Conservation (phyloP, 1,284 basidiomycete genomes). For the Trametes versicolor region DNA sequence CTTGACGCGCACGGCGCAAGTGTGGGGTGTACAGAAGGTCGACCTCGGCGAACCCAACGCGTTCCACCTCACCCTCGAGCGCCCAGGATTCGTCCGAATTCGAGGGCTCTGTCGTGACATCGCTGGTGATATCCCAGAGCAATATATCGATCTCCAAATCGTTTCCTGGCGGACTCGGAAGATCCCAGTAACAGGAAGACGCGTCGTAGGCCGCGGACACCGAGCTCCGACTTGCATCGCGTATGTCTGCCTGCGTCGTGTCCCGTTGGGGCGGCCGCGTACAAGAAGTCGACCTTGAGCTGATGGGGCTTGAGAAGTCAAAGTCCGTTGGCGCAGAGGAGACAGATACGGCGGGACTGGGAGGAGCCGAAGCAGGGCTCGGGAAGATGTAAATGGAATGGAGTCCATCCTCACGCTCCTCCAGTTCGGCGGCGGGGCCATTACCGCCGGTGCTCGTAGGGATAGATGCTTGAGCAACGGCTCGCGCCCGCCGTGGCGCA, state of each 20-base stretch:
- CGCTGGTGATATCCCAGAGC: slow-evolving; percentile 40
- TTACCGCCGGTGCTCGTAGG: slow-evolving; percentile 1
- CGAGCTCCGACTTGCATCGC: background rate
- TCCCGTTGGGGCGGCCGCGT: slow-evolving; percentile 16
- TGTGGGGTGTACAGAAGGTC: slow-evolving; percentile 5
- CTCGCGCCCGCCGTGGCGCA: slow-evolving; percentile 24
- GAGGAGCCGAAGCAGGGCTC: slow-evolving; percentile 42
- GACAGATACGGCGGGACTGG: slow-evolving; percentile 41
- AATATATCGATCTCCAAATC: slow-evolving; percentile 39
- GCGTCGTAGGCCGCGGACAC: slow-evolving; percentile 16
- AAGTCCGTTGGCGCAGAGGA: slow-evolving; percentile 43
- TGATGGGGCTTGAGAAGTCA: slow-evolving; percentile 23
- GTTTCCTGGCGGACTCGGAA: slow-evolving; percentile 10
- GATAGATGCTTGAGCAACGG: slow-evolving; percentile 8
- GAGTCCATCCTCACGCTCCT: slow-evolving; percentile 20
- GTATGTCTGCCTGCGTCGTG: slow-evolving; percentile 1
- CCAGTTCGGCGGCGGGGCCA: slow-evolving; percentile 1
- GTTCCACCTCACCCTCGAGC: slow-evolving; percentile 42
- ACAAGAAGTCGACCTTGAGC: slow-evolving; percentile 22
- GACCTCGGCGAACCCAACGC: slow-evolving; percentile 36
- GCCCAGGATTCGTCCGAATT: slow-evolving; percentile 39
- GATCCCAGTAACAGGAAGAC: slow-evolving; percentile 10
- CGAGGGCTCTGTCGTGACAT: slow-evolving; percentile 9
- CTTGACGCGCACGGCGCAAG: slow-evolving; percentile 9
- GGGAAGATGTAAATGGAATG: slow-evolving; percentile 50